A percentile compares a stretch with the other conserved stretches of the same genome.
phyloP scores from a whole-genome alignment of 2,329 filamentous ascomycete genomes.

The Madurella mycetomatis region DNA sequence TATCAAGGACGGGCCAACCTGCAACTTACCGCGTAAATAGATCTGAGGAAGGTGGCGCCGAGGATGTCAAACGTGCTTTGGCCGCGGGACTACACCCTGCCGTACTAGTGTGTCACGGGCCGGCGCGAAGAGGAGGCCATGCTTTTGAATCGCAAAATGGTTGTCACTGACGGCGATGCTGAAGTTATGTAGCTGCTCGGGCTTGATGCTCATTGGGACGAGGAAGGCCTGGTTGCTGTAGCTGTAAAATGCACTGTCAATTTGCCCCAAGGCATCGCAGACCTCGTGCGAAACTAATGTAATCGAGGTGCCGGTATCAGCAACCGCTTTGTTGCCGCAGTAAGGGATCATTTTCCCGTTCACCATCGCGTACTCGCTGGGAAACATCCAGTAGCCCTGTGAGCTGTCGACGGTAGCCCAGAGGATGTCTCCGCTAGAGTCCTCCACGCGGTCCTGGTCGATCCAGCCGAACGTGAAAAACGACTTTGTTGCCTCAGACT shows the following conservation, averaged over 20 bases:
- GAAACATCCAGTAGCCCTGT: conserved; percentile 65
- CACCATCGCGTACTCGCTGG: conserved; percentile 52
- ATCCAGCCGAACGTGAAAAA: conserved; percentile 75
- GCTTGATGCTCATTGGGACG: conserved; percentile 51
- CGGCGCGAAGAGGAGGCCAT: conserved; percentile 57
- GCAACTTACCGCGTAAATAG: conserved; percentile 55
- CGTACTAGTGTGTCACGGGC: conserved; percentile 54
- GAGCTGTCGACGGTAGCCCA: conserved; percentile 61
- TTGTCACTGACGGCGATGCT: conserved; percentile 60
- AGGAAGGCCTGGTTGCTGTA: conserved; percentile 56
- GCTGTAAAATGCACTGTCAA: conserved; percentile 57
- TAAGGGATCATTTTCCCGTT: conserved; percentile 50
- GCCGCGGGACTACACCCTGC: conserved; percentile 61
- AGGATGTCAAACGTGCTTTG: conserved; percentile 57
- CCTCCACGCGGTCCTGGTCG: conserved; percentile 56
- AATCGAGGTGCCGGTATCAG: conserved; percentile 68
- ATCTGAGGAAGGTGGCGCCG: conserved; percentile 61
- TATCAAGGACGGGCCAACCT: neutral
- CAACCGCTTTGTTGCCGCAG: conserved; percentile 60
- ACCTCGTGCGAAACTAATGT: conserved; percentile 58
- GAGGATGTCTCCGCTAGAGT: conserved; percentile 49
- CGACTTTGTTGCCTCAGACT: conserved; percentile 45
- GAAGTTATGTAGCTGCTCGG: conserved; percentile 54
- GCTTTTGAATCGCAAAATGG: conserved; percentile 57
- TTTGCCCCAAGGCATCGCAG: conserved; percentile 55